Percentiles rank a stretch among this genome's conserved stretches.
Conservation (phyloP, 176 grass and related monocot genomes). For the Poa annua region DNA sequence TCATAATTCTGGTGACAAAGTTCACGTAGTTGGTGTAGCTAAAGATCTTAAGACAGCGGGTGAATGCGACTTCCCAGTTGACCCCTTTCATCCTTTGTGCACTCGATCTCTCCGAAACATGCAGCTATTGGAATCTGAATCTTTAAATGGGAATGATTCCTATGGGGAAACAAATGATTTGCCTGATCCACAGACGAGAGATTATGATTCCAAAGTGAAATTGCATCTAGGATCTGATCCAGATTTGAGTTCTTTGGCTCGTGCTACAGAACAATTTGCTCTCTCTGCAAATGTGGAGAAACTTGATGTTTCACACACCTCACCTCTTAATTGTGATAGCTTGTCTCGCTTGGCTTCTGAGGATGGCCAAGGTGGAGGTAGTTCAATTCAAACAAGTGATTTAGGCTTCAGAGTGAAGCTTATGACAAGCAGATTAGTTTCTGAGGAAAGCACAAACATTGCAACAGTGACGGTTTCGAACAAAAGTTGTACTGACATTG, state of each 20-base stretch:
- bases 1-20: slow-evolving; percentile 40
- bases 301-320: slow-evolving; percentile 18
- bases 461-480: slow-evolving; percentile 40
- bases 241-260: slow-evolving; percentile 26
- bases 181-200: slow-evolving; percentile 34
- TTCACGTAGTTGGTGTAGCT: slow-evolving; percentile 17
- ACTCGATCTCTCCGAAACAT: slow-evolving; percentile 17
- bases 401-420: slow-evolving; percentile 36
- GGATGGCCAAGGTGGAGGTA: slow-evolving; percentile 26
- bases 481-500: slow-evolving; percentile 45
- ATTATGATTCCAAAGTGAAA: slow-evolving; percentile 39
- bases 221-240: slow-evolving; percentile 36
- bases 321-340: slow-evolving; percentile 22
- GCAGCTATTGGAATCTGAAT: slow-evolving; percentile 37
- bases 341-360: slow-evolving; percentile 36
- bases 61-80: slow-evolving; percentile 37
- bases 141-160: slow-evolving; percentile 19
- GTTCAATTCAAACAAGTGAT: slow-evolving; percentile 37
- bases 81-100: slow-evolving; percentile 34
- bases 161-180: slow-evolving; percentile 47
- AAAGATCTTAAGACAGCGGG: slow-evolving; percentile 38
- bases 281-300: slow-evolving; percentile 38
- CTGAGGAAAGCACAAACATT: slow-evolving; percentile 60
- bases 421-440: slow-evolving; percentile 48
- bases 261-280: slow-evolving; percentile 27